Conservation (phyloP, 805 yeast species). For the Candida sphagnicola region DNA sequence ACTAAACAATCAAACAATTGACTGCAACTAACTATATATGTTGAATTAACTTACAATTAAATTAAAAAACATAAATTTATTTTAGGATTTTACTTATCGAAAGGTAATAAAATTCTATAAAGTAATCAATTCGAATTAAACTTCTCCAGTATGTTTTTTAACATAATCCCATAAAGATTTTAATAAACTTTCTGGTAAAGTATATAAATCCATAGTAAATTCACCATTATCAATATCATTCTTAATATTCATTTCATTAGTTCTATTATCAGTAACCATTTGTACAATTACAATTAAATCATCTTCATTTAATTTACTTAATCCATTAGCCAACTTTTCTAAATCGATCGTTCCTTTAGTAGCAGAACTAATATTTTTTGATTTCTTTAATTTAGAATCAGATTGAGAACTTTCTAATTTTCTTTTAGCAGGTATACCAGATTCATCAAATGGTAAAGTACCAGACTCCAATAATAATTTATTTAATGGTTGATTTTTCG, state of each 20-base stretch:
- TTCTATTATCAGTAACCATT: conserved; percentile 94
- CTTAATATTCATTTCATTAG: conserved; percentile 92
- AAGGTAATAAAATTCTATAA: neutral
- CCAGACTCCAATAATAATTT: conserved; percentile 79
- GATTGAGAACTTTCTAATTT: conserved; percentile 9
- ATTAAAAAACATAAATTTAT: too few species aligned
- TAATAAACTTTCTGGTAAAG: conserved; percentile 85
- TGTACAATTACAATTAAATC: conserved; percentile 93
- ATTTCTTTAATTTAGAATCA: conserved; percentile 44
- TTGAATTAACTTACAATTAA: too few species aligned
- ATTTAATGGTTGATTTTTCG: conserved; percentile 63
- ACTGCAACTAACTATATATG: too few species aligned
- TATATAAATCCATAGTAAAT: conserved; percentile 91
- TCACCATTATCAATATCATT: conserved; percentile 97
- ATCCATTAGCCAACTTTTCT: conserved; percentile 85
- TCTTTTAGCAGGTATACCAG: conserved; percentile 26
- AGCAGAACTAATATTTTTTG: conserved; percentile 43
- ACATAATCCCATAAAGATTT: conserved; percentile 95
- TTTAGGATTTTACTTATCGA: too few species aligned
- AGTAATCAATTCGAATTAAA: conserved; percentile 7
- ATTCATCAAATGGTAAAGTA: conserved; percentile 56
- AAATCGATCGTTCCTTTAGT: conserved; percentile 77
- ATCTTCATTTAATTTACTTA: conserved; percentile 86
- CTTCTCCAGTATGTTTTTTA: conserved; percentile 54
- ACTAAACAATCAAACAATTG: too few species aligned